Percentiles rank a stretch among this genome's conserved stretches.
phyloP scores from a whole-genome alignment of 2,329 filamentous ascomycete species.

The Colletotrichum viniferum region DNA sequence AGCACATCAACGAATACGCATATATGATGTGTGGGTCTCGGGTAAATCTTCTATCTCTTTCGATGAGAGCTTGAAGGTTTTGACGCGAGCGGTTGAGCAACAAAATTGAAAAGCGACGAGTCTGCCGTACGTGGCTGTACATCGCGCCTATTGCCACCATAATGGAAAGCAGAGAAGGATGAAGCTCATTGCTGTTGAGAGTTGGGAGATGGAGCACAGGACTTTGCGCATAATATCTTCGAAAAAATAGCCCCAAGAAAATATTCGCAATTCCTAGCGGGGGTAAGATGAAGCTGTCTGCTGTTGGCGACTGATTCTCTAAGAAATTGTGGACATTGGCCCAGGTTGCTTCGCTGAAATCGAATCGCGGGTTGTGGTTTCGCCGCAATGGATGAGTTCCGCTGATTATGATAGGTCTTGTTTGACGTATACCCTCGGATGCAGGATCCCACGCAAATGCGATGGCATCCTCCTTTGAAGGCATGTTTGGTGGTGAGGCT shows the following conservation, averaged over 20 bases:
- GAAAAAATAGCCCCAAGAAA: slow-evolving; percentile 1
- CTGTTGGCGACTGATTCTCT: background rate
- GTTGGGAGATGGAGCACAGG: background rate
- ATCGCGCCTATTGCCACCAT: background rate
- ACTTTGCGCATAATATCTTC: background rate
- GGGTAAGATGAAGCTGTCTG: background rate
- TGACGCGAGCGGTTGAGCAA: background rate
- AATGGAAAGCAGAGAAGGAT: background rate
- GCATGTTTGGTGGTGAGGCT: background rate
- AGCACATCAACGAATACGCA: background rate
- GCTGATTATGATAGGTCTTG: background rate
- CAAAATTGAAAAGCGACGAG: background rate
- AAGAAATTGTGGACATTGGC: background rate
- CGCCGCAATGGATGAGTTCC: background rate
- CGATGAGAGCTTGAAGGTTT: background rate
- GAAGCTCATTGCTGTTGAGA: background rate
- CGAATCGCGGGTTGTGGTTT: background rate
- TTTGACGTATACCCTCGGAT: background rate
- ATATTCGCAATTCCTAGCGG: background rate
- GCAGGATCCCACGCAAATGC: slow-evolving; percentile 2
- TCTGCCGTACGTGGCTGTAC: background rate
- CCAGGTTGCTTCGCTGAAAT: background rate
- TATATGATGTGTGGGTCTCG: background rate
- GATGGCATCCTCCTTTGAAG: background rate
- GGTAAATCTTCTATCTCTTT: background rate